A percentile compares a stretch with the other conserved stretches of the same genome.
phyloP scores from a whole-genome alignment of 176 grass and related monocot genomes.

The Panicum miliaceum region DNA sequence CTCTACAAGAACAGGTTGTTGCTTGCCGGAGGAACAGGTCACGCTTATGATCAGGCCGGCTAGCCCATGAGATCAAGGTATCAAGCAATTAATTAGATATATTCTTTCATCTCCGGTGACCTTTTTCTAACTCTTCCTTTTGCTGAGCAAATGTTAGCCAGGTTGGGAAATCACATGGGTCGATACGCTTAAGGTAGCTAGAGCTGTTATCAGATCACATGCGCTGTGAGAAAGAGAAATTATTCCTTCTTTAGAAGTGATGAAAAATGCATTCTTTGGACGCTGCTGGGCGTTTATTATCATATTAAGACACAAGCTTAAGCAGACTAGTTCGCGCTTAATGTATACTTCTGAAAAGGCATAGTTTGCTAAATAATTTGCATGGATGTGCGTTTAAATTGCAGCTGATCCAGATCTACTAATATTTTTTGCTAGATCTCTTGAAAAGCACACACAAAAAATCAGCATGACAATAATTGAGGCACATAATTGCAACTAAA shows the following conservation, averaged over 20 bases:
- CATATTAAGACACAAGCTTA: conserved; percentile 21
- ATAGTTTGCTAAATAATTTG: not conserved
- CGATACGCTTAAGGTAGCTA: conserved; percentile 27
- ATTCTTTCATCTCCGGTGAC: conserved; percentile 21
- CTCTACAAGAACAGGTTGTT: conserved; percentile 66
- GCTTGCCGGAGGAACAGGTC: conserved; percentile 62
- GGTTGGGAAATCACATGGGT: conserved; percentile 65
- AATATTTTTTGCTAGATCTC: not conserved
- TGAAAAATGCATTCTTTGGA: conserved; percentile 22
- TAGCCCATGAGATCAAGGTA: conserved; percentile 37
- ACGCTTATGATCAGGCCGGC: conserved; percentile 34
- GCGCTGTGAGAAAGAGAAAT: conserved; percentile 2
- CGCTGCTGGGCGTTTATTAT: conserved; percentile 35
- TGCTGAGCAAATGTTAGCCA: conserved; percentile 45
- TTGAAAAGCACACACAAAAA: not conserved
- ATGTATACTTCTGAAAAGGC: conserved; percentile 20
- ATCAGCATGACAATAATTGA: conserved; percentile 12
- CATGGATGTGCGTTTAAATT: not conserved
- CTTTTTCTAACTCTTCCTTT: conserved; percentile 38
- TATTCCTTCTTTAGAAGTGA: conserved; percentile 31
- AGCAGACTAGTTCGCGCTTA: not conserved
- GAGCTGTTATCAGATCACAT: conserved; percentile 45
- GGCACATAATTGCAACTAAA: conserved; percentile 19
- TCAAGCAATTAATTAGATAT: conserved; percentile 10
- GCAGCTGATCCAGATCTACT: not conserved